phyloP scores from a whole-genome alignment of 768 basidiomycete species.

The Strobilomyces dryophilus region DNA sequence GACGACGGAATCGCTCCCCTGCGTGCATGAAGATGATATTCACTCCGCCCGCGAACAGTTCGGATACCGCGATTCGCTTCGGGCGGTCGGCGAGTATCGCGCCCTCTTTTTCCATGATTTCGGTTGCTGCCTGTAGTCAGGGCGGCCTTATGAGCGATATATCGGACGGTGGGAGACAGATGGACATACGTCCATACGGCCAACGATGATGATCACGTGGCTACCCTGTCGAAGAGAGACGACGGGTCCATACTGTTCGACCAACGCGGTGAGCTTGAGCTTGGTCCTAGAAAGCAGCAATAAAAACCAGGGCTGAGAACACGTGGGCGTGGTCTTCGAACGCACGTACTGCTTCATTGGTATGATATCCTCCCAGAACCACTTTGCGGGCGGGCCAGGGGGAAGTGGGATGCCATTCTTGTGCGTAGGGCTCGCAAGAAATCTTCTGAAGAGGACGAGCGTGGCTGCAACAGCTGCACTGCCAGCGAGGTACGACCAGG shows the following conservation, averaged over 20 bases:
- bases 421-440: neutral
- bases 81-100: constrained; percentile 48
- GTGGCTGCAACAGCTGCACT: no score
- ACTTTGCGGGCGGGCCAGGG: neutral
- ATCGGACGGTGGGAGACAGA: no score
- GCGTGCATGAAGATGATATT: constrained; percentile 44
- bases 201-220: constrained; percentile 16
- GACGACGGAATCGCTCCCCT: constrained; percentile 31
- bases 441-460: no score
- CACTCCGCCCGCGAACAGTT: constrained; percentile 50
- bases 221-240: constrained; percentile 43
- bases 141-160: constrained; percentile 1
- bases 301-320: no score
- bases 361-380: no score
- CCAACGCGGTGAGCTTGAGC: no score
- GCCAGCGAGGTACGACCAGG: no score
- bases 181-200: constrained; percentile 18
- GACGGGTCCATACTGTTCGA: no score
- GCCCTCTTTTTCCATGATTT: constrained; percentile 60
- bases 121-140: constrained; percentile 43
- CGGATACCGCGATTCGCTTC: constrained; percentile 45
- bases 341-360: no score
- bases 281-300: no score
- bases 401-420: no score
- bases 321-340: no score